These are phyloP conservation scores for Elongisporangium undulatum DNA, from an alignment of 352 stramenopile genomes.

Conservation along the genomic window DNA sequence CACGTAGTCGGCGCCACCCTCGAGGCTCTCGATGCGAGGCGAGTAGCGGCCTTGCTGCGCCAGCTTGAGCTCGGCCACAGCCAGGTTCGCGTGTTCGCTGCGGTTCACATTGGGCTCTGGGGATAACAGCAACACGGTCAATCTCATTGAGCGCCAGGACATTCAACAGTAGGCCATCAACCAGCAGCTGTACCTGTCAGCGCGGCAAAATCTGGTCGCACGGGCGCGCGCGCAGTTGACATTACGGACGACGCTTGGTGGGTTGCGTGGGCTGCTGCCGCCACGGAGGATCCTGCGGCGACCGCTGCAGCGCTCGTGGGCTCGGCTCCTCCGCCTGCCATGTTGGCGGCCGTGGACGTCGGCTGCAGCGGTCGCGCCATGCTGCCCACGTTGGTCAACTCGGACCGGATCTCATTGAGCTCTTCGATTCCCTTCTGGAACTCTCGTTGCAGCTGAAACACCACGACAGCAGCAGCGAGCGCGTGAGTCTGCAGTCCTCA, in stretches of 20 bases:
- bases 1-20: constrained; percentile 80
- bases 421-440: constrained; percentile 76
- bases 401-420: constrained; percentile 74
- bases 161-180: background rate
- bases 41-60: constrained; percentile 43
- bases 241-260: background rate
- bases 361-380: constrained; percentile 56
- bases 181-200: constrained; percentile 9
- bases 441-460: constrained; percentile 53
- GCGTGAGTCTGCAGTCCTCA: background rate
- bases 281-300: background rate
- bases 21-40: constrained; percentile 52
- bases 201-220: constrained; percentile 26
- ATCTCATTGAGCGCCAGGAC: background rate
- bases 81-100: constrained; percentile 47
- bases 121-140: background rate
- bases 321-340: background rate
- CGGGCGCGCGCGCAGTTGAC: background rate
- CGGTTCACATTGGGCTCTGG: constrained; percentile 6
- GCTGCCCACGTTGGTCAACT: constrained; percentile 67
- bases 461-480: background rate
- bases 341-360: constrained; percentile 4
- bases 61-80: constrained; percentile 63
- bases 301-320: constrained; percentile 1
- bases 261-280: background rate